Evolutionary conservation across 2,329 filamentous ascomycete species (phyloP), one percentile per base, ranked within the genome.

Genomic region (Fusarium azukiicola): DNA sequence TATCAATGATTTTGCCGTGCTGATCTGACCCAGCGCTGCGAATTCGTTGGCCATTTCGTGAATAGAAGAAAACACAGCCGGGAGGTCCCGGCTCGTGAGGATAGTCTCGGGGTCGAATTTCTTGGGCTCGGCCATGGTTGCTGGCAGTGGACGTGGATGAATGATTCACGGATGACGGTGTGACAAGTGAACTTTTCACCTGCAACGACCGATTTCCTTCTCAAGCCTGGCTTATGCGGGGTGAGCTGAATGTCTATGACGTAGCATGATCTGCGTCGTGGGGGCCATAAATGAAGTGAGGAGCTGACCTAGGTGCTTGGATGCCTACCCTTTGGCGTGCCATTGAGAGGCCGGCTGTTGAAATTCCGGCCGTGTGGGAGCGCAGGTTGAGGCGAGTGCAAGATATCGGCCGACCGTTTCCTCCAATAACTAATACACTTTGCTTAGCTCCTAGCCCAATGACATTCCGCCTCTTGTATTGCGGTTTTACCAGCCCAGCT

Each of bases 11-110:
- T 68, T 74, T 12, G 73, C 63, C 1, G 64, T 82, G 32, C 64
- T 32, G 9, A 81, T 71, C 5, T 75, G 69, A 11, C 80, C 80
- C 4, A 81, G 50, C 8, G 80, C 70, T 27, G 76, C 79, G 38
- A 82, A 82, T 21, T 82, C 78, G 21, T 73, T 47, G 1, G 80
- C 80, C 23, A 82, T 47, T 19, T 64, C 42, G 2, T 49, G 38
- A 2, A 81, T 40, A n/a, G 73, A 72, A 6, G 5, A 16, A 16
- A 80, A 82, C 7, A 80, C 49, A 8, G 46, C 36, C 13, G 52
- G 42, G 5, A 82, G 76, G 8, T 56, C 68, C 3, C 54, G 67
- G 36, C 74, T 69, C 8, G 73, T 75, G 5, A 78, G 21, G 32
- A 76, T 36, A 10, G n/a, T 50, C 1, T 79, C 40, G 7, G 52